Evolutionary conservation across 2,329 filamentous ascomycete genomes (phyloP), one percentile per base, ranked within the genome.

Genomic region (Pseudogymnoascus sp.): DNA sequence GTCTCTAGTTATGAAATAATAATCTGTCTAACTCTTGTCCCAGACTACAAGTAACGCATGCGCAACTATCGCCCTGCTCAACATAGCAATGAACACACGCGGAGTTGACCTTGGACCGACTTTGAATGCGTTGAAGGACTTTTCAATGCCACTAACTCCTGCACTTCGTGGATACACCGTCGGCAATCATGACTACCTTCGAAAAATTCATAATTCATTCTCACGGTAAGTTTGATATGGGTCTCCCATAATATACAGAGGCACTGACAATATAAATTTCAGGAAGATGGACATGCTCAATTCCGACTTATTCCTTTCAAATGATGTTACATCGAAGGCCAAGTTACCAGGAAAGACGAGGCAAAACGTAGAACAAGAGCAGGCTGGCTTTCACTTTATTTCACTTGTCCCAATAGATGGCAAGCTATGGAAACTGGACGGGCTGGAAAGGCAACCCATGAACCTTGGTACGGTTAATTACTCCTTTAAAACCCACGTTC

Each of bases 61-160:
- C 74, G 94, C 91, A 18, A 94, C 90, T n/a, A 84, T 97, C 50
- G 91, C 94, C 3, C 79, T 97, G 66, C 81, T 97, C 67, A 97
- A 97, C 69, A 96, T 97, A 63, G 77, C 96, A 70, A 95, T 96
- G 83, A 97, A 97, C 70, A 80, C 86, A 22, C 76, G 83, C 0
- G 78, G 77, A 0, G 74, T 91, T 3, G 75, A 84, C 9, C 80
- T 97, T 5, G 91, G 91, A 3, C 75, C 83, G n/a, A 79, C 86
- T 62, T 80, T 97, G 1, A 74, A 78, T 28, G 75, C 78, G 12
- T 96, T 97, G 76, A 93, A 90, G 68, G 76, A 85, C 0, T 83
- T 85, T 37, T 96, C 92, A 0, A 77, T 77, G 65, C 70, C 79
- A 12, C 82, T 96, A 64, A 82, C 82, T 14, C 88, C 92, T 1